Percentiles rank a stretch among this genome's conserved stretches.
phyloP scores from a whole-genome alignment of 2,329 filamentous ascomycete species.

The Cordyceps tenuipes region DNA sequence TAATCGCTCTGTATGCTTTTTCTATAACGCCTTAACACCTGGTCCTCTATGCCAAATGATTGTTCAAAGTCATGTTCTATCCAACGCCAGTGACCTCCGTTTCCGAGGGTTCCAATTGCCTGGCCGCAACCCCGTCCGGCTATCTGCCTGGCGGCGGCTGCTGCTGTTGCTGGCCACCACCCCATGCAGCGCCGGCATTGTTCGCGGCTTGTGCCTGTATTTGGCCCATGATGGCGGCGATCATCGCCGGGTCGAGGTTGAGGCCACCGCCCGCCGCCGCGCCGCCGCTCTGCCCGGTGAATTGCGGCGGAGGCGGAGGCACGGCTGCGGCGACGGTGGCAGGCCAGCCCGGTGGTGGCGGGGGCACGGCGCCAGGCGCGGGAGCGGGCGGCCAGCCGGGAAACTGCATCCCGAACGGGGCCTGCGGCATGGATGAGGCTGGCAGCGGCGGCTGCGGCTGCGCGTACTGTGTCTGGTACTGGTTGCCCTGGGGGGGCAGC shows the following conservation, averaged over 20 bases:
- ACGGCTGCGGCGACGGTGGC: slow-evolving; percentile 28
- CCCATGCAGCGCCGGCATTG: slow-evolving; percentile 18
- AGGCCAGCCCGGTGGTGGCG: slow-evolving; percentile 24
- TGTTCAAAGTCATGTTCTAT: not conserved
- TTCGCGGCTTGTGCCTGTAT: slow-evolving; percentile 27
- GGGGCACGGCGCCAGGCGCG: slow-evolving; percentile 23
- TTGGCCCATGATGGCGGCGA: slow-evolving; percentile 41
- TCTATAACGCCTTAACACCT: not conserved
- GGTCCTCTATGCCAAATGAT: not conserved
- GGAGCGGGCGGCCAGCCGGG: slow-evolving; percentile 32
- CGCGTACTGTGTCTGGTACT: slow-evolving; percentile 24
- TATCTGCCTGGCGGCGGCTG: slow-evolving; percentile 19
- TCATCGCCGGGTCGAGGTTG: slow-evolving; percentile 51
- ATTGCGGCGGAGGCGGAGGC: slow-evolving; percentile 20
- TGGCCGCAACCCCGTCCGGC: not conserved
- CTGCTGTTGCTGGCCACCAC: slow-evolving; percentile 19
- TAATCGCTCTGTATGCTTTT: not conserved
- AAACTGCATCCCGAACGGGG: slow-evolving; percentile 34
- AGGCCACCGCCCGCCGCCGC: slow-evolving; percentile 26
- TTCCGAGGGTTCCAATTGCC: not conserved
- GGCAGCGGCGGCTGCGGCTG: slow-evolving; percentile 14
- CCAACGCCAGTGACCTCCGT: not conserved
- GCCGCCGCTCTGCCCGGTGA: slow-evolving; percentile 25
- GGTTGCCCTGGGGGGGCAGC: slow-evolving; percentile 27
- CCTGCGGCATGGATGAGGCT: slow-evolving; percentile 14